Conservation (phyloP, 2,329 filamentous ascomycete genomes). For the Amylocarpus encephaloides region DNA sequence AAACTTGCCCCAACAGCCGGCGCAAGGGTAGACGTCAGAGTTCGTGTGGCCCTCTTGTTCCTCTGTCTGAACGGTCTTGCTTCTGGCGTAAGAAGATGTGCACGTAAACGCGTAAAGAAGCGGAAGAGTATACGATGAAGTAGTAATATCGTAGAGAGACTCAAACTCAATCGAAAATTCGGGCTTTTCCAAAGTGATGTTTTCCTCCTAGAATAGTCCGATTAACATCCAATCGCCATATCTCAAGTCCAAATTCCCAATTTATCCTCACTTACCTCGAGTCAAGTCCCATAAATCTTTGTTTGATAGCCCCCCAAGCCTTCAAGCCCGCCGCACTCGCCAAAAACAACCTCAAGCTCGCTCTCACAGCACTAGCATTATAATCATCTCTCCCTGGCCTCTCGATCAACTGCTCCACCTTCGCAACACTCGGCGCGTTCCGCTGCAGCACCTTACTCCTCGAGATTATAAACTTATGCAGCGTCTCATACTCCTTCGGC, state of each 20-base stretch:
- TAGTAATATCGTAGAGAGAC: slow-evolving; percentile 77
- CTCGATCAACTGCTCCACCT: slow-evolving; percentile 41
- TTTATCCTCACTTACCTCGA: slow-evolving; percentile 24
- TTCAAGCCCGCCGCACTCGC: slow-evolving; percentile 58
- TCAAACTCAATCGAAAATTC: slow-evolving; percentile 71
- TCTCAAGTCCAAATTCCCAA: not conserved
- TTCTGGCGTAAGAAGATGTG: slow-evolving; percentile 71
- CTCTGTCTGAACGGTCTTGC: slow-evolving; percentile 74
- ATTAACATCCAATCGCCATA: not conserved
- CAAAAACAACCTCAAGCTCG: slow-evolving; percentile 65
- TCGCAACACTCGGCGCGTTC: slow-evolving; percentile 48
- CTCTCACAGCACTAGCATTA: slow-evolving; percentile 63
- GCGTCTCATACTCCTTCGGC: slow-evolving; percentile 74
- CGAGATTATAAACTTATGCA: slow-evolving; percentile 78
- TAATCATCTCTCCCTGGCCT: slow-evolving; percentile 49
- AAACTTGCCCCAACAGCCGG: slow-evolving; percentile 87
- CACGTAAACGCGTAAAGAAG: slow-evolving; percentile 75
- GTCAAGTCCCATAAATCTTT: slow-evolving; percentile 40
- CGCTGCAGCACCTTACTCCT: slow-evolving; percentile 54
- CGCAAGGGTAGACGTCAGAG: slow-evolving; percentile 75
- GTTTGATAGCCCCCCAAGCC: slow-evolving; percentile 49
- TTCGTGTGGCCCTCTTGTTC: slow-evolving; percentile 68
- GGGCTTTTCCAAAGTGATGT: slow-evolving; percentile 56
- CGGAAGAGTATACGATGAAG: slow-evolving; percentile 85
- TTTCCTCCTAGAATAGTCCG: slow-evolving; percentile 34